These are phyloP conservation scores for Colletotrichum shisoi DNA, from an alignment of 2,329 filamentous ascomycete species.

Conservation along the genomic window DNA sequence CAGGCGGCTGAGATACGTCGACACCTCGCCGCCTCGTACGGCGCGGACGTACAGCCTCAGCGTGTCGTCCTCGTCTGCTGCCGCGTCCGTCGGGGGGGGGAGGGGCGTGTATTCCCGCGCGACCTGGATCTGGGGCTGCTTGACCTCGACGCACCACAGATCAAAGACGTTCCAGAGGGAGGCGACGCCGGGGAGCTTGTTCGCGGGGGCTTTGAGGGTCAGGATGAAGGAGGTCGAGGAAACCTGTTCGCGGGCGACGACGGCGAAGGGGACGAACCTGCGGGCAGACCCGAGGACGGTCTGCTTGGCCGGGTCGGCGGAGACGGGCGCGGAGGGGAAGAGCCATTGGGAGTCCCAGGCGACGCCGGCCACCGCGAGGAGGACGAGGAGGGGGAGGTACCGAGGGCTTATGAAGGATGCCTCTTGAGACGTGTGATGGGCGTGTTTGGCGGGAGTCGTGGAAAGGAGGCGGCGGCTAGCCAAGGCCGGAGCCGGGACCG, in stretches of 20 bases:
- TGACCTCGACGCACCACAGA: conserved; percentile 89
- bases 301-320: conserved; percentile 12
- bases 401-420: conserved; percentile 26
- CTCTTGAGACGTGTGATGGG: not conserved
- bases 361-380: conserved; percentile 24
- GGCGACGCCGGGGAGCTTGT: conserved; percentile 44
- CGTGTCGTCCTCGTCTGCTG: conserved; percentile 50
- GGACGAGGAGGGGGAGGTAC: conserved; percentile 26
- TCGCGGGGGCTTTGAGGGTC: conserved; percentile 61
- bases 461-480: too few relatives aligned
- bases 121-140: conserved; percentile 93
- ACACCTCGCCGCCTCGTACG: conserved; percentile 83
- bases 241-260: conserved; percentile 67
- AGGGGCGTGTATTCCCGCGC: conserved; percentile 90
- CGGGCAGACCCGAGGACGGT: conserved; percentile 62
- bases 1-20: conserved; percentile 76
- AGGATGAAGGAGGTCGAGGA: conserved; percentile 75
- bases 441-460: not conserved
- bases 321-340: conserved; percentile 23
- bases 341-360: conserved; percentile 38
- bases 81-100: conserved; percentile 57
- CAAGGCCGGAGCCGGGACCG: too few relatives aligned
- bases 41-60: conserved; percentile 81
- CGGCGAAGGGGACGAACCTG: conserved; percentile 69
- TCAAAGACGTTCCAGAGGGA: conserved; percentile 57